Evolutionary conservation across 2,329 filamentous ascomycete genomes (phyloP).

Genomic region (Massarina eburnea): DNA sequence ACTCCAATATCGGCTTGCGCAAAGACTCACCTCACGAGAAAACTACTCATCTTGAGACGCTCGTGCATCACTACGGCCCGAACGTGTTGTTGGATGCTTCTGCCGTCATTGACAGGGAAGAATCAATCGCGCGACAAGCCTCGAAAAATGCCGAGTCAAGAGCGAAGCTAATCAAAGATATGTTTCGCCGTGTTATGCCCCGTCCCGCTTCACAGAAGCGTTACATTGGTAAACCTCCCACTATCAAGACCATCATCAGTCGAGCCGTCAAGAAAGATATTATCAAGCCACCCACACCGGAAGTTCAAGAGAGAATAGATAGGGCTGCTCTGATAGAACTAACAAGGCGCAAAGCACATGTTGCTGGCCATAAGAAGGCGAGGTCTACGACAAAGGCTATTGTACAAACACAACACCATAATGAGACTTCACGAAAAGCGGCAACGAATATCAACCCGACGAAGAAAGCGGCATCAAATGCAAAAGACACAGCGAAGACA

Average conservation of each 20-base stretch:
- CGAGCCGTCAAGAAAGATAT: constrained; percentile 12
- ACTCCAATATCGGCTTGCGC: background rate
- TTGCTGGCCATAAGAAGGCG: background rate
- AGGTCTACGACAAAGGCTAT: background rate
- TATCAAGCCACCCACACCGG: constrained; percentile 2
- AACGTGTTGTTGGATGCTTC: constrained; percentile 4
- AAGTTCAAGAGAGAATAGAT: constrained; percentile 6
- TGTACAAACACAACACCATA: background rate
- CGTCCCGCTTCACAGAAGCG: constrained; percentile 6
- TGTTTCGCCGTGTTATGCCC: constrained; percentile 12
- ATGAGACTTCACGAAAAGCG: background rate
- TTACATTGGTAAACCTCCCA: background rate
- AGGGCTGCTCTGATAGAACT: constrained; percentile 2
- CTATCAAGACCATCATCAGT: constrained; percentile 12
- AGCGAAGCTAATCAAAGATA: constrained; percentile 16
- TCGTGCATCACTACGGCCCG: constrained; percentile 5
- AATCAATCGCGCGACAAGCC: background rate
- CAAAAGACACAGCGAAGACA: too few relatives aligned
- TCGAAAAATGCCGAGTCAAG: constrained; percentile 13
- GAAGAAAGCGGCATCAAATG: constrained; percentile 5
- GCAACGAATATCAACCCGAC: background rate
- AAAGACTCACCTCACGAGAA: background rate
- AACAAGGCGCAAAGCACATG: background rate
- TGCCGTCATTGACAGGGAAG: background rate
- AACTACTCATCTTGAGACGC: constrained; percentile 2